Base-by-base conservation (phyloP, 73 alveolate species). In the Symbiodinium pilosum region DNA sequence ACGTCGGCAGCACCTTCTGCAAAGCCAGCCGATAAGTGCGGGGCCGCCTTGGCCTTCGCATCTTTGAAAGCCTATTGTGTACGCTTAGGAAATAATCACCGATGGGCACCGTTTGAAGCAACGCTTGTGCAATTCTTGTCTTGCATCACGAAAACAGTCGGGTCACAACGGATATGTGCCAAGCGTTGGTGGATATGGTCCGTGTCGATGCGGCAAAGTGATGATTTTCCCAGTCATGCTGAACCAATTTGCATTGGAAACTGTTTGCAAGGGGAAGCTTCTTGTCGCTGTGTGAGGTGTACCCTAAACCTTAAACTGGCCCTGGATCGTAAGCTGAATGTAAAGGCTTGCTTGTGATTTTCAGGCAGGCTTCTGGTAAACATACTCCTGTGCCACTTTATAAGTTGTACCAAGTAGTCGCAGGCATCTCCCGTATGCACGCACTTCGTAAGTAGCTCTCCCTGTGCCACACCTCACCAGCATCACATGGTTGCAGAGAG, bases 261-360 rank as follows among this genome's bases (percentile, higher is more conserved):
- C 81, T 64, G 81, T 64, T 64, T 64, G 81, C 81, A 64, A 64
- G 81, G 81, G 73, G 81, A 64, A 64, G 81, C 81, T 64, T 64
- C 39, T 64, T 38, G 30, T 38, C 38, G 81, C 81, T 64, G 81
- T 28, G 81, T n/a, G 81, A 64, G 81, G 81, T 64, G 59, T 47
- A 14, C 59, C n/a, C n/a, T n/a, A n/a, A n/a, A n/a, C n/a, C n/a
- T n/a, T n/a, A n/a, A n/a, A n/a, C n/a, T n/a, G n/a, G n/a, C n/a
- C n/a, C n/a, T n/a, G n/a, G n/a, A n/a, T n/a, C n/a, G n/a, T n/a
- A n/a, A n/a, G n/a, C n/a, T n/a, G n/a, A n/a, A n/a, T n/a, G n/a
- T n/a, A n/a, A n/a, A n/a, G n/a, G n/a, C n/a, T n/a, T n/a, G n/a
- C n/a, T n/a, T n/a, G n/a, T n/a, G n/a, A n/a, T n/a, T n/a, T n/a